A percentile compares a stretch with the other conserved stretches of the same genome.
These are phyloP conservation scores for Alliaria petiolata DNA, from an alignment of 345 rosid genomes.

Conservation along the genomic window DNA sequence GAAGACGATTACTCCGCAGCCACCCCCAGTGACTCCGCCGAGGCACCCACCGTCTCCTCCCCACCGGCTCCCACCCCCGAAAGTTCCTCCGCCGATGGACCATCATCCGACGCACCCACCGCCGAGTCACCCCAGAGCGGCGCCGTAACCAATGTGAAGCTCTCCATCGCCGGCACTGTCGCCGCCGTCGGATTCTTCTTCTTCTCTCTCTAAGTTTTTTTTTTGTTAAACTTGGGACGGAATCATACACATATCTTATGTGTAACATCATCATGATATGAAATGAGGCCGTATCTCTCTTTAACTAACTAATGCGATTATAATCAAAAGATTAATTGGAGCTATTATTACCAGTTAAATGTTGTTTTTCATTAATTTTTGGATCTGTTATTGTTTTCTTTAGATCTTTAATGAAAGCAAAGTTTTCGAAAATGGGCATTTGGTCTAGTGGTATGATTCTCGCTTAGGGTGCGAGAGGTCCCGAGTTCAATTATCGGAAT, in stretches of 20 bases:
- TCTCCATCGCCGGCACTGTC: constrained; percentile 23
- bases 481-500: constrained; percentile 77
- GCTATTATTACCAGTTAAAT: neutral
- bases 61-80: constrained; percentile 31
- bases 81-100: constrained; percentile 17
- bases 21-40: constrained; percentile 21
- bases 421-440: constrained; percentile 38
- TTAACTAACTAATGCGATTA: neutral
- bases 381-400: neutral
- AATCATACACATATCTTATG: constrained; percentile 4
- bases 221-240: neutral
- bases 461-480: constrained; percentile 87
- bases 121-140: constrained; percentile 15
- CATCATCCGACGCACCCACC: constrained; percentile 21
- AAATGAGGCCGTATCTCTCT: neutral
- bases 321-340: neutral
- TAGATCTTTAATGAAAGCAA: neutral
- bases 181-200: constrained; percentile 28
- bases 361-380: neutral
- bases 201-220: constrained; percentile 23
- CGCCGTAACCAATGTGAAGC: constrained; percentile 14
- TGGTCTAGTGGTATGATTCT: constrained; percentile 89
- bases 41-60: constrained; percentile 22
- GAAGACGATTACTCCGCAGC: constrained; percentile 23
- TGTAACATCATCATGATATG: neutral